Base-by-base conservation (phyloP, 73 alveolate genomes). In the Paramecium caudatum region DNA sequence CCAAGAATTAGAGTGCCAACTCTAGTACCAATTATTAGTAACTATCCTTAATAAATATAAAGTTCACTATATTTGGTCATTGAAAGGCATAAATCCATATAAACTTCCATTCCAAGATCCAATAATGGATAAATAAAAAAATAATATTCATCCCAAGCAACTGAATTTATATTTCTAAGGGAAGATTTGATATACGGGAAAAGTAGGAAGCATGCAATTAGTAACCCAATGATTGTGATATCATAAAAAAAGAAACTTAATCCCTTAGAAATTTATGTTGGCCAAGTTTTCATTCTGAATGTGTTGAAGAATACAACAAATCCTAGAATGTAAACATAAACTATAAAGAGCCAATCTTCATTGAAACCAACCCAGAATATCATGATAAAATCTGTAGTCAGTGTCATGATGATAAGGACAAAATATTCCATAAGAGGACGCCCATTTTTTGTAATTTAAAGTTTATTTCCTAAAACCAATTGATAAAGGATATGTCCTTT, bases 391-490 rank as follows among this genome's bases (percentile, higher is more conserved):
- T 65, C 83, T 32, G 83, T 65, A 32, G 17, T 1, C 1, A 65
- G 17, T 65, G 83, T 32, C 49, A 65, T 30, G 32, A 65, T 33
- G 27, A 65, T 65, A 32, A 65, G 34, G 17, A 65, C 4, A 65
- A 65, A 65, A 65, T 65, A 65, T 65, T 65, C 83, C 83, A 65
- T 65, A n/a, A 65, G 34, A 3, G 83, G 83, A 10, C 83, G 27
- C 0, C 83, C 49, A 65, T 65, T 30, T 43, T 65, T 65, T 2
- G 5, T 23, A 2, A 32, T 2, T 32, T 13, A 7, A 25, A 65
- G 39, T 15, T 23, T 12, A 65, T 65, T 65, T 65, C 83, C 83
- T 33, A 36, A 33, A 32, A 36, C 49, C 15, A 65, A 65, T 65
- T 65, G 12, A 43, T 65, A 65, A 7, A 65, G 15, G 9, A 65